Base-by-base conservation (phyloP, 2,329 filamentous ascomycete genomes). In the Parafenestella ontariensis region DNA sequence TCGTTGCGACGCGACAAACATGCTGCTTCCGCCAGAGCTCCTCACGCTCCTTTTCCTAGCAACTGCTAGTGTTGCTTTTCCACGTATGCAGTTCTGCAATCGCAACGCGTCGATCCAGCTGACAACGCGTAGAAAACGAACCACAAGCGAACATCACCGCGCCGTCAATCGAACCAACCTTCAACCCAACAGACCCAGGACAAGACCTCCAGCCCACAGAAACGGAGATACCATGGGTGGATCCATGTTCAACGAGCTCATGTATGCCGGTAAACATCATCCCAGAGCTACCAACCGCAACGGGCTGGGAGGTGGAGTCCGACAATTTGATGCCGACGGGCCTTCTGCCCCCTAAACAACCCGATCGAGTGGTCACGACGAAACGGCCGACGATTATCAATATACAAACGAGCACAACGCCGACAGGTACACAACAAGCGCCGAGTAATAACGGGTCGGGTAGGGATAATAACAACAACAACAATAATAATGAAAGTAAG, bases 321-420 rank as follows among this genome's bases (percentile, higher is more conserved):
- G 43, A 39, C 4, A 33, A 44, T 7, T 10, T 48, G 28, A 36
- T 31, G 28, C 42, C 44, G 11, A 33, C 41, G 9, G 41, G 21
- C 24, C n/a, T 55, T 13, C 46, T 20, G 13, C 40, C 48, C 6
- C 21, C 42, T 24, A 45, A 49, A 24, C 52, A 54, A 20, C 53
- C 46, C 10, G 37, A 56, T 15, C 40, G 44, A 11, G 42, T 63
- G 11, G 28, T 65, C 15, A 58, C 55, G 5, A 64, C 59, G 6
- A 55, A 39, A 21, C 60, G 60, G 13, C 65, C 63, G 9, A 63
- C 54, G 3, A 44, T 70, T 3, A 44, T 68, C 13, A 46, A 31
- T 2, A 41, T 68, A 23, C 57, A 58, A 21, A 68, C 64, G 13
- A 62, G 48, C 20, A 36, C 56, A 5, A 41, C 44, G 3, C 29